Evolutionary conservation across 2,329 filamentous ascomycete species (phyloP), one percentile per base, ranked within the genome.

Genomic region (Curvularia eragrostidis): DNA sequence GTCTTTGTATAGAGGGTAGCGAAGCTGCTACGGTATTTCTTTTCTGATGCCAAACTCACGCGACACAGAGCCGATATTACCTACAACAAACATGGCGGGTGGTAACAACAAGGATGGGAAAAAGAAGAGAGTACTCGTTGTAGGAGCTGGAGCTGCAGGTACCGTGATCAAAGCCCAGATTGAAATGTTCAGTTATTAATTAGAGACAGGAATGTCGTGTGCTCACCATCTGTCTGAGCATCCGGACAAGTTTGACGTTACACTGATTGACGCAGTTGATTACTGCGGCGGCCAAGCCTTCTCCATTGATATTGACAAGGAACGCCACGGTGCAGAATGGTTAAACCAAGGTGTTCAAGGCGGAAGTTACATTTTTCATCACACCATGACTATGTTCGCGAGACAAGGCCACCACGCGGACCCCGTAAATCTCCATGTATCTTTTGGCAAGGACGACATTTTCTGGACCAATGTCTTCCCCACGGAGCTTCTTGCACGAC

Each of bases 401-500:
- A 78, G 82, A 48, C 83, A 87, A 62, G 83, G 82, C 12, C 81
- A 83, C 64, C 79, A 83, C 50, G 80, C 86, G 3, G 80, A 86
- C 68, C 82, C 82, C 1, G 84, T 89, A 39, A 81, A 84, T 61
- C 79, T 88, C 5, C 85, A 89, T 68, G 81, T 89, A 3, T 84
- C 86, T 0, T 89, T 89, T 62, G 85, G 85, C 66, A 88, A 88
- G 67, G 85, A 81, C 19, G 81, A 86, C 36, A 79, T 79, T 7
- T 89, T 89, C 76, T 89, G 86, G 86, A 86, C 84, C 5, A 89
- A 89, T 57, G 85, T 86, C 51, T 89, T 85, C 66, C 85, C 85
- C 0, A 88, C 83, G 26, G 80, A 82, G 59, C 78, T 89, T 19
- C 77, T 89, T 13, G 80, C 82, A 42, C 78, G 82, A 18, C 84